Percentiles rank a stretch among this genome's conserved stretches.
Conservation (phyloP, 2,329 filamentous ascomycete species). For the Pseudocercospora eumusae region DNA sequence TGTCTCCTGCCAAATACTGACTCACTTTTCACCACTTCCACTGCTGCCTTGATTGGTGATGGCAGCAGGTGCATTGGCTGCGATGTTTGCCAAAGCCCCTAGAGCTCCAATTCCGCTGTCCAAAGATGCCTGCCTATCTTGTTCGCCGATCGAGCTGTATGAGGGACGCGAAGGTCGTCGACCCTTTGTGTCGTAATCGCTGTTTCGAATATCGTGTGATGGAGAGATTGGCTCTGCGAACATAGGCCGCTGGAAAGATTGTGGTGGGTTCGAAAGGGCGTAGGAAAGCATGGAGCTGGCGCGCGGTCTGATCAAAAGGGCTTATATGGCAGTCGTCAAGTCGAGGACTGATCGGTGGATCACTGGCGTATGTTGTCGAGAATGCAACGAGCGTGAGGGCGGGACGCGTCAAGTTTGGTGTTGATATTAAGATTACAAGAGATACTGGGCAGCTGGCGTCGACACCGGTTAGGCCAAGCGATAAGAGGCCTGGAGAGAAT, state of each 20-base stretch:
- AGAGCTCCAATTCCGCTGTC: slow-evolving; percentile 37
- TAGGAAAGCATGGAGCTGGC: slow-evolving; percentile 51
- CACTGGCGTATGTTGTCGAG: not conserved
- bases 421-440: slow-evolving; percentile 6
- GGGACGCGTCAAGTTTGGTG: slow-evolving; percentile 1
- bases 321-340: not conserved
- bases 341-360: not conserved
- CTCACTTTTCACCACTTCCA: slow-evolving; percentile 21
- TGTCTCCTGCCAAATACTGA: not conserved
- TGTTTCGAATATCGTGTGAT: slow-evolving; percentile 24
- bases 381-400: not conserved
- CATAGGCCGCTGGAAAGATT: slow-evolving; percentile 29
- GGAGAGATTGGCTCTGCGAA: slow-evolving; percentile 28
- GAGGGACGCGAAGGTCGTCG: slow-evolving; percentile 57
- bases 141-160: slow-evolving; percentile 44
- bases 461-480: slow-evolving; percentile 4
- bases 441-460: not conserved
- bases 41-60: slow-evolving; percentile 17
- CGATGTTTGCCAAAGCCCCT: slow-evolving; percentile 30
- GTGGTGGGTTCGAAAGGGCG: slow-evolving; percentile 30
- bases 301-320: not conserved
- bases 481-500: not conserved
- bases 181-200: slow-evolving; percentile 52
- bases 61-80: slow-evolving; percentile 31
- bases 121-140: slow-evolving; percentile 18